phyloP scores from a whole-genome alignment of 225 moss, liverwort and hornwort genomes.

The Physcomitrium patens region DNA sequence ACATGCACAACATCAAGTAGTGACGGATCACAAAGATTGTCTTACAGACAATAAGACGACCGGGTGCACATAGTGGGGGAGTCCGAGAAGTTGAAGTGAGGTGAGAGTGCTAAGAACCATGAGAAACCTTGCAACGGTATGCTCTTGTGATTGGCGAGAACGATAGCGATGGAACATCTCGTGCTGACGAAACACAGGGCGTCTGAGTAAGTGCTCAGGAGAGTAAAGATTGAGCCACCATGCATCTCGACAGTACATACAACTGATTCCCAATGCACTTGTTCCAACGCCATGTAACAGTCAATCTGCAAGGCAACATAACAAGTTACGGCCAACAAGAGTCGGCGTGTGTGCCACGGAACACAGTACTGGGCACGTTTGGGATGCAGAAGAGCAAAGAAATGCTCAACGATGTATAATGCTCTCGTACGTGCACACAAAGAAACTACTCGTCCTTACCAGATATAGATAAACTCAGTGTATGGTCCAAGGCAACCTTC shows the following conservation, averaged over 20 bases:
- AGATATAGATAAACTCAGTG: conserved; percentile 6
- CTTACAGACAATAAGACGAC: too few relatives aligned
- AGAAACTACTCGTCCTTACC: conserved; percentile 45
- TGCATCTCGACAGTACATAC: conserved; percentile 20
- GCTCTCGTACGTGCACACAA: conserved; percentile 39
- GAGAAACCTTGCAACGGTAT: neutral
- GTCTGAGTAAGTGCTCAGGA: conserved; percentile 26
- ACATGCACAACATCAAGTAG: too few relatives aligned
- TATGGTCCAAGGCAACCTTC: neutral
- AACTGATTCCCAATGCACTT: conserved; percentile 29
- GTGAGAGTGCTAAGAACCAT: neutral
- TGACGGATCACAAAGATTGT: too few relatives aligned
- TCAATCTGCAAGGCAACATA: conserved; percentile 48
- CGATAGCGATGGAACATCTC: neutral
- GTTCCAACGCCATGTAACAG: conserved; percentile 31
- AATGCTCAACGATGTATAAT: conserved; percentile 54
- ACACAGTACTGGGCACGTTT: neutral
- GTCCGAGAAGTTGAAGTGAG: too few relatives aligned
- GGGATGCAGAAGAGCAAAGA: conserved; percentile 43
- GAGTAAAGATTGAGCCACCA: conserved; percentile 36
- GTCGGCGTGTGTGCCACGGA: neutral
- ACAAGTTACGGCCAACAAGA: conserved; percentile 34
- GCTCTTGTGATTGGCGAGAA: conserved; percentile 1
- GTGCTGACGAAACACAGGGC: neutral
- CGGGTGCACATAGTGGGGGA: too few relatives aligned